These are phyloP conservation scores for Oryza glaberrima DNA, from an alignment of 176 grass and related monocot genomes.

Conservation along the genomic window DNA sequence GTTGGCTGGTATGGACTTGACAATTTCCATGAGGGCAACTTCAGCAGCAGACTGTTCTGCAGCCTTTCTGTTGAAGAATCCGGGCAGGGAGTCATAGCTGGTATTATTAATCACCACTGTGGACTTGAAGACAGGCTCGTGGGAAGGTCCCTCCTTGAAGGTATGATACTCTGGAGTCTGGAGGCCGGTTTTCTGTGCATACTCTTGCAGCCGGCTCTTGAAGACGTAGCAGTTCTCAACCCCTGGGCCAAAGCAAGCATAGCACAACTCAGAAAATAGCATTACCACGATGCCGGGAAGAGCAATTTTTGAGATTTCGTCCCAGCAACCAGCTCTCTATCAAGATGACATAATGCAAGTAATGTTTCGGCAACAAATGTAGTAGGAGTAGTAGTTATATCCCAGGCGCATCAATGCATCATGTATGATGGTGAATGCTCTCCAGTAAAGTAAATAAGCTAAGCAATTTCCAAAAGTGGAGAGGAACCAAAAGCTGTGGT, in stretches of 20 bases:
- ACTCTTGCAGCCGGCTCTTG: constrained; percentile 93
- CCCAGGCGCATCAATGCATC: no score
- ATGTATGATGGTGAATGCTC: neutral
- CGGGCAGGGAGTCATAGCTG: constrained; percentile 74
- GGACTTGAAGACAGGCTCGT: constrained; percentile 87
- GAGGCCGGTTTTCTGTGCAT: constrained; percentile 69
- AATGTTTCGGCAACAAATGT: neutral
- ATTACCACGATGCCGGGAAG: neutral
- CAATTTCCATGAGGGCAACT: constrained; percentile 70
- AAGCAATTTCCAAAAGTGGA: no score
- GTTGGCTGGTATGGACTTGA: constrained; percentile 38
- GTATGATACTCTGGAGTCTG: constrained; percentile 82
- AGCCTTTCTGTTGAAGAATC: constrained; percentile 85
- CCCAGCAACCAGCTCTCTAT: no score
- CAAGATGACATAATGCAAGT: neutral
- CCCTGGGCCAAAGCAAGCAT: constrained; percentile 46
- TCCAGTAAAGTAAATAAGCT: no score
- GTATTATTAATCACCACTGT: constrained; percentile 69
- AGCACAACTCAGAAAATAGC: no score
- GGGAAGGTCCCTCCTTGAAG: constrained; percentile 82
- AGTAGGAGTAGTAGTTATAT: no score
- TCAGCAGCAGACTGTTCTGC: constrained; percentile 90
- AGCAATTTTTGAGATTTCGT: no score
- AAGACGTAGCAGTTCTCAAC: constrained; percentile 92
- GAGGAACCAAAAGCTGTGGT: no score